Evolutionary conservation across 2,329 filamentous ascomycete species (phyloP).

Genomic region (Talaromyces sp.): DNA sequence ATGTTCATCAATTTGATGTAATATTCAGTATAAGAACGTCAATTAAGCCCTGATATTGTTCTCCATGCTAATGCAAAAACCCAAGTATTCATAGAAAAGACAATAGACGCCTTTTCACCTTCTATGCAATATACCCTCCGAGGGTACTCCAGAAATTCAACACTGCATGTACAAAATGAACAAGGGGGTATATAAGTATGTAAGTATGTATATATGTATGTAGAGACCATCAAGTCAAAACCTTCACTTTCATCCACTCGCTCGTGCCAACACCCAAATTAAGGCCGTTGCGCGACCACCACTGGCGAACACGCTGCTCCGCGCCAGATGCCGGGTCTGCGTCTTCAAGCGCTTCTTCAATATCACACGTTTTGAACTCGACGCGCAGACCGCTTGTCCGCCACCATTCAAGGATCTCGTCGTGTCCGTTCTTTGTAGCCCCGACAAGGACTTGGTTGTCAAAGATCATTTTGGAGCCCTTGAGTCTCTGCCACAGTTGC

Average conservation of each 20-base stretch:
- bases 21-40: neutral
- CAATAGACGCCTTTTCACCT: neutral
- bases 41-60: neutral
- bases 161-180: neutral
- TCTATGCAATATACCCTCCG: neutral
- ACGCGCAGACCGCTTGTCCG: slow-evolving; percentile 66
- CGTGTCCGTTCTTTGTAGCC: slow-evolving; percentile 80
- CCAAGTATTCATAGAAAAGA: neutral
- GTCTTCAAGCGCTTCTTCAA: slow-evolving; percentile 90
- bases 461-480: slow-evolving; percentile 73
- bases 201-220: neutral
- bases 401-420: slow-evolving; percentile 90
- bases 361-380: slow-evolving; percentile 91
- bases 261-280: slow-evolving; percentile 77
- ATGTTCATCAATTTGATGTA: neutral
- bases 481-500: slow-evolving; percentile 72
- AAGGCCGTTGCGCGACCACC: slow-evolving; percentile 83
- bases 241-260: slow-evolving; percentile 82
- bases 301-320: slow-evolving; percentile 67
- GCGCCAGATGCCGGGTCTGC: slow-evolving; percentile 60
- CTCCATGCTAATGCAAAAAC: neutral
- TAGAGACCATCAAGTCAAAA: slow-evolving; percentile 40
- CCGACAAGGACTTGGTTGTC: slow-evolving; percentile 79
- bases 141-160: neutral
- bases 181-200: slow-evolving; percentile 11